Base-by-base conservation (phyloP, 108 stramenopile genomes). In the Seminavis robusta region DNA sequence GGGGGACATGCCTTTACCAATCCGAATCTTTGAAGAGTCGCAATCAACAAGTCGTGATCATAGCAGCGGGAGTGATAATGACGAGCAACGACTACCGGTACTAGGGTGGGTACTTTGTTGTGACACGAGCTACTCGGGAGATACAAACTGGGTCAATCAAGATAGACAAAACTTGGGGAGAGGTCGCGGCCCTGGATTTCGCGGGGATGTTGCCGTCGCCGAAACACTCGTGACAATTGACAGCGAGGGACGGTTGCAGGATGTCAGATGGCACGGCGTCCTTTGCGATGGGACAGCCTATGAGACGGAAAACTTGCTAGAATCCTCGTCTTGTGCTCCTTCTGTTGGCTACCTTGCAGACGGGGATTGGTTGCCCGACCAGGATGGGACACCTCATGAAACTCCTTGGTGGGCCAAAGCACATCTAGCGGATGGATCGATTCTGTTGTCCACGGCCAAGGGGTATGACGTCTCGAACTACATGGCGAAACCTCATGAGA, bases 51-150 rank as follows among this genome's bases (percentile, higher is more conserved):
- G 54, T 11, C 16, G 53, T 81, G 20, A 55, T 60, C 21, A 9
- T n/a, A n/a, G n/a, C n/a, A n/a, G n/a, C n/a, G n/a, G n/a, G n/a
- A n/a, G n/a, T 29, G 48, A 37, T 30, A 39, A 36, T 19, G 70
- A 53, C 10, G 13, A 28, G 32, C 5, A 47, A 38, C 38, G 28
- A 7, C 26, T 20, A 40, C 43, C 55, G 15, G 42, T 52, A 33
- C 79, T 58, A 50, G 52, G 61, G 28, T 84, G 76, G 75, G 60
- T 92, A 33, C 23, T 92, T 24, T 62, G 75, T 13, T 73, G 68
- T 57, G 90, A 92, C 50, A 92, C 90, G 20, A 83, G 79, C 55
- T 92, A 83, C 56, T 88, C 86, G 11, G 84, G 86, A 15, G 86
- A 92, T 56, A 53, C 20, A 21, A 3, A 5, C 28, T 81, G 80